phyloP scores from a whole-genome alignment of 208 protist species.

The Acanthamoeba healyi region DNA sequence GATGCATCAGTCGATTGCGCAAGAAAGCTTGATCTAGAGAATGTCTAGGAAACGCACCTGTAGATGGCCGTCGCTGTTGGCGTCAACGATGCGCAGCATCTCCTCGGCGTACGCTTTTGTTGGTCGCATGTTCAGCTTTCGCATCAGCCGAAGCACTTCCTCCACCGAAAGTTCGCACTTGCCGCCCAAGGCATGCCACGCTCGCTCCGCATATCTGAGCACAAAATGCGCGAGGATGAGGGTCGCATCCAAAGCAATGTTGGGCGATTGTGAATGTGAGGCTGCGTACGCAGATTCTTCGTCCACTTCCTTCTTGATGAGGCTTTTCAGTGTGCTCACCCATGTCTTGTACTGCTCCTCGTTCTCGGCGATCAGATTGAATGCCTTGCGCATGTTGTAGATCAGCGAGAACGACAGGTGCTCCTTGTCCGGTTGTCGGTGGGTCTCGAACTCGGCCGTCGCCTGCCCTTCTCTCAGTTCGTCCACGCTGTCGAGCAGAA shows the following conservation, averaged over 20 bases:
- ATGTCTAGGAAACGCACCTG: background rate
- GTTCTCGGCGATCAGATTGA: constrained; percentile 63
- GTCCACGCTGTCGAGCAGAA: constrained; percentile 17
- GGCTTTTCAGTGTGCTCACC: background rate
- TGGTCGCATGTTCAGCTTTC: constrained; percentile 6
- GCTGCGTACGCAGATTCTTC: constrained; percentile 14
- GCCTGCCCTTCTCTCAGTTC: constrained; percentile 39
- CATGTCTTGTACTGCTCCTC: constrained; percentile 25
- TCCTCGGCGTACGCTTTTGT: constrained; percentile 11
- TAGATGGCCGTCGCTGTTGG: constrained; percentile 22
- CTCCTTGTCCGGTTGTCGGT: constrained; percentile 9
- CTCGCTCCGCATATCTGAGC: constrained; percentile 25
- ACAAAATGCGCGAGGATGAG: too few species aligned
- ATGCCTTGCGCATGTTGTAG: constrained; percentile 44
- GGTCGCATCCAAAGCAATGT: too few species aligned
- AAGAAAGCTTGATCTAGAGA: background rate
- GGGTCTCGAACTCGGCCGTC: constrained; percentile 24
- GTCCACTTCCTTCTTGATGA: constrained; percentile 39
- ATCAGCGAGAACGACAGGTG: constrained; percentile 52
- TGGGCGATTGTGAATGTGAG: too few species aligned
- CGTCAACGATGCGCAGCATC: constrained; percentile 55
- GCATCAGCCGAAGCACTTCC: background rate
- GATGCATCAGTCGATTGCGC: too few species aligned
- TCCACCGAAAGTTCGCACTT: constrained; percentile 27
- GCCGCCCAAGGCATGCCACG: background rate